Percentiles rank a stretch among this genome's conserved stretches.
phyloP scores from a whole-genome alignment of 176 grass and related monocot genomes.

The sorghum (Sorghum bicolor) region DNA sequence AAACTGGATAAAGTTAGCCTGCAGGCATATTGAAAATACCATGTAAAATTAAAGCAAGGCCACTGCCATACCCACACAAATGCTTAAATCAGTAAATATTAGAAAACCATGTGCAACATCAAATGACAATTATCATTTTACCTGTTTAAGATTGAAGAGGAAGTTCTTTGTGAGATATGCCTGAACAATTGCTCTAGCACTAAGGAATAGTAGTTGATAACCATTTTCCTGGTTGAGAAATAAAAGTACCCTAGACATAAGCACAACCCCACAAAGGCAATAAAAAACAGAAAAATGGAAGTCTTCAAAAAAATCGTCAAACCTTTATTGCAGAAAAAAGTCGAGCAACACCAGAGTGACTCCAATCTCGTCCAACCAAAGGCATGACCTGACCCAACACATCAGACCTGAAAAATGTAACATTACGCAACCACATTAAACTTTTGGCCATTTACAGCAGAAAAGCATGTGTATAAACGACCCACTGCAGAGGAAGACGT shows the following conservation, averaged over 20 bases:
- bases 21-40: not conserved
- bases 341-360: slow-evolving; percentile 87
- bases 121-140: slow-evolving; percentile 26
- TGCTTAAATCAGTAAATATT: slow-evolving; percentile 5
- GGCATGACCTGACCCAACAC: slow-evolving; percentile 98
- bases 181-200: slow-evolving; percentile 97
- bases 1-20: not conserved
- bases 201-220: slow-evolving; percentile 97
- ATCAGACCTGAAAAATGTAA: slow-evolving; percentile 74
- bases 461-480: not conserved
- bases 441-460: slow-evolving; percentile 1
- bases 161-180: slow-evolving; percentile 98
- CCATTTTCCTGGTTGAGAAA: slow-evolving; percentile 83
- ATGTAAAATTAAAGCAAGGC: slow-evolving; percentile 7
- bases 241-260: slow-evolving; percentile 10
- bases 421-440: not conserved
- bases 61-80: not conserved
- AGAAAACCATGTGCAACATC: not conserved
- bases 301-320: not conserved
- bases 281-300: not conserved
- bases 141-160: slow-evolving; percentile 98
- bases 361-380: slow-evolving; percentile 98
- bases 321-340: slow-evolving; percentile 98
- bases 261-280: not conserved
- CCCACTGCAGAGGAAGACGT: not conserved